Conservation (phyloP, 495 filamentous ascomycete genomes). For the Cercophora scortea region DNA sequence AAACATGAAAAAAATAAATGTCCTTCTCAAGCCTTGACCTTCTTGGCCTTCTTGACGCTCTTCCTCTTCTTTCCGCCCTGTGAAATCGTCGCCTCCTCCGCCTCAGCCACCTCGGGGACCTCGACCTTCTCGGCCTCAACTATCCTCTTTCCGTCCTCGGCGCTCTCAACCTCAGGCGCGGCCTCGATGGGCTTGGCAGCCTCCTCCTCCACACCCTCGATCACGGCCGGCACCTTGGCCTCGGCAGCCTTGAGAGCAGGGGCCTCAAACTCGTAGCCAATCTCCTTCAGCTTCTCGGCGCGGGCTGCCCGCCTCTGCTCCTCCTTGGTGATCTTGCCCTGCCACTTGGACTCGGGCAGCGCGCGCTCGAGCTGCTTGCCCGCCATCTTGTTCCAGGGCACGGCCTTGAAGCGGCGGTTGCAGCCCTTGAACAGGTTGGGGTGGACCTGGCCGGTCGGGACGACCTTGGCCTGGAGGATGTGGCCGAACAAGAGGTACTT, state of each 20-base stretch:
- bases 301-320: conserved; percentile 56
- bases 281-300: conserved; percentile 63
- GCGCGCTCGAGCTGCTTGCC: conserved; percentile 61
- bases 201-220: conserved; percentile 28
- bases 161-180: conserved; percentile 1
- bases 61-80: conserved; percentile 19
- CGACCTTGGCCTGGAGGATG: conserved; percentile 75
- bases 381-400: conserved; percentile 78
- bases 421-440: conserved; percentile 77
- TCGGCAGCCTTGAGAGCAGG: conserved; percentile 62
- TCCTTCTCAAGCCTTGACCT: conserved; percentile 1
- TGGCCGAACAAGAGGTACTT: conserved; percentile 95
- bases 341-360: conserved; percentile 66
- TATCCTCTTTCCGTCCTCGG: conserved; percentile 5
- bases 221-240: conserved; percentile 30
- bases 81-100: conserved; percentile 6
- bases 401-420: conserved; percentile 77
- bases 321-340: conserved; percentile 61
- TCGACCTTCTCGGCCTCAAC: conserved; percentile 5
- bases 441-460: conserved; percentile 70
- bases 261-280: conserved; percentile 79
- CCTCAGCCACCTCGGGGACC: conserved; percentile 1
- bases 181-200: conserved; percentile 21
- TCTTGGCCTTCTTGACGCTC: conserved; percentile 27
- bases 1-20: too few species aligned